Base-by-base conservation (phyloP, 352 stramenopile species). In the Phytophthora pini region DNA sequence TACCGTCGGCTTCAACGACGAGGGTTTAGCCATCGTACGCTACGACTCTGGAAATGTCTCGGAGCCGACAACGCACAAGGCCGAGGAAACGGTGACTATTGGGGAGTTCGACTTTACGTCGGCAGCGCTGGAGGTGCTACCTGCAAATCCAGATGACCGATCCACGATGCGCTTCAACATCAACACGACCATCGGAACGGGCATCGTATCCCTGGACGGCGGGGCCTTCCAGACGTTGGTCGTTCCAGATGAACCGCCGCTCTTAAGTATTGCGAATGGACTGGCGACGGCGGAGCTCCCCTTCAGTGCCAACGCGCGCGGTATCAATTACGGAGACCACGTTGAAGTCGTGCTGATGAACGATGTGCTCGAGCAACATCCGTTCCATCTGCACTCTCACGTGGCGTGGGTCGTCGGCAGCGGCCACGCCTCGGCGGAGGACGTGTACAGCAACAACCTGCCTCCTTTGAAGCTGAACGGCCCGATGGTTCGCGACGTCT, bases 301-400 rank as follows among this genome's bases (percentile, higher is more conserved):
- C 0, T 31, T 39, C 22, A 62, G 40, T 3, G 47, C 60, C 45
- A 79, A 53, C 58, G 45, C 51, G 0, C 51, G 39, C 0, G 13
- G 39, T 9, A 59, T 74, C 12, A 24, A 12, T 9, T 62, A 61
- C 13, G 29, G 40, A 12, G 34, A 67, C 34, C 68, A 71, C 40
- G 62, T 76, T 2, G 59, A 74, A 32, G 50, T 78, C 10, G 64
- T 76, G 7, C 39, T 80, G 9, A 46, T 55, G 1, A 77, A 76
- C 50, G 49, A 72, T 6, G 50, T 67, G 44, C 58, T 59, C 31
- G 55, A 69, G 13, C 48, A 77, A 36, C 72, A 80, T 24, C 72
- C 72, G 40, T 78, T 78, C 56, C 67, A 79, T 32, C 24, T 70
- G 49, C 67, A 76, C 41, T 63, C 27, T 1, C 67, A 76, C 46